Conservation (phyloP, 2,329 filamentous ascomycete genomes). For the Apiospora pterosperma region DNA sequence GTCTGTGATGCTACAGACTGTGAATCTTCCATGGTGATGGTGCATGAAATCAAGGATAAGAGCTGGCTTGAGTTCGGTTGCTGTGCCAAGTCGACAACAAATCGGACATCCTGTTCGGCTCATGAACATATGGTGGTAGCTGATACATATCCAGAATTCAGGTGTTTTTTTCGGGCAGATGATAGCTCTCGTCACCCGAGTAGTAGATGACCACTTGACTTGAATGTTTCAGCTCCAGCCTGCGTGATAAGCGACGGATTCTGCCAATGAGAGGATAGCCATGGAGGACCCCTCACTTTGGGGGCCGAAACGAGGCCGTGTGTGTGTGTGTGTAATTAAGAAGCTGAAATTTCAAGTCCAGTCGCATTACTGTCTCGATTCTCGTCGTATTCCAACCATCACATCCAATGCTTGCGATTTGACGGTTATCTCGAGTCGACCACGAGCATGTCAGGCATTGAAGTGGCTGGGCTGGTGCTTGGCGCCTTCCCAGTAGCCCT, state of each 20-base stretch:
- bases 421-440: background rate
- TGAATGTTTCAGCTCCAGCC: background rate
- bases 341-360: background rate
- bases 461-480: slow-evolving; percentile 18
- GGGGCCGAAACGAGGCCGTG: background rate
- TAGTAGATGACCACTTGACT: background rate
- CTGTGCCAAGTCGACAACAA: background rate
- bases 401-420: background rate
- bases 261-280: background rate
- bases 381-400: background rate
- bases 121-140: background rate
- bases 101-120: background rate
- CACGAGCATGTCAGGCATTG: slow-evolving; percentile 17
- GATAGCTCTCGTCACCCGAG: background rate
- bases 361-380: background rate
- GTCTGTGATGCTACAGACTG: background rate
- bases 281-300: background rate
- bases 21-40: background rate
- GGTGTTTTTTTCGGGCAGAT: background rate
- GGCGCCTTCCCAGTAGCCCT: slow-evolving; percentile 19
- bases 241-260: background rate
- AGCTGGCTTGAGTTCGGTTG: background rate
- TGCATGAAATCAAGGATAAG: background rate
- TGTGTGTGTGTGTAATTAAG: background rate
- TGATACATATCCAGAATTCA: background rate